These are phyloP conservation scores for Ustilaginoidea virens DNA, from an alignment of 2,329 filamentous ascomycete species.

Conservation along the genomic window DNA sequence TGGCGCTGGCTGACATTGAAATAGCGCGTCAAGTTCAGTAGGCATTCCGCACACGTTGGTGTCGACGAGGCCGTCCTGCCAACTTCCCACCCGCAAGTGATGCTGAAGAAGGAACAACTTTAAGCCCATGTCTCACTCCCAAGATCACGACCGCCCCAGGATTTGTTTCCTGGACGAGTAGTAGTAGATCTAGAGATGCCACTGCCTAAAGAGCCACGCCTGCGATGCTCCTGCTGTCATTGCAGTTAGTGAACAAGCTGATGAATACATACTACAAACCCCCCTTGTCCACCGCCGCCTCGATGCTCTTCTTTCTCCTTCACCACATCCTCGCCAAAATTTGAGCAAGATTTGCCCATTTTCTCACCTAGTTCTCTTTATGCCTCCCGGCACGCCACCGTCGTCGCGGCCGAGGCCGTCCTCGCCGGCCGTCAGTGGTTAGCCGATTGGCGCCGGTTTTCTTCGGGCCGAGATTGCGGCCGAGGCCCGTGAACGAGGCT, in stretches of 20 bases:
- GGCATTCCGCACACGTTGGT: too few relatives aligned
- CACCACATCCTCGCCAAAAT: constrained; percentile 1
- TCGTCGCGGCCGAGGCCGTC: background rate
- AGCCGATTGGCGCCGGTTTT: background rate
- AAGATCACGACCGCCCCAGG: background rate
- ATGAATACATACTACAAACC: background rate
- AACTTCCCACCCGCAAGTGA: constrained; percentile 1
- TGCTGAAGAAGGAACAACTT: constrained; percentile 1
- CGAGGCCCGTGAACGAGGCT: background rate
- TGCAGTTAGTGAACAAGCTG: background rate
- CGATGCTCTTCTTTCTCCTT: constrained; percentile 1
- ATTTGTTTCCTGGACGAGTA: constrained; percentile 1
- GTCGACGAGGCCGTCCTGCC: constrained; percentile 1
- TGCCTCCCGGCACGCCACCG: background rate
- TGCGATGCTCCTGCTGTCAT: constrained; percentile 1
- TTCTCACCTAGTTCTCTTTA: background rate
- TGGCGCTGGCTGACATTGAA: too few relatives aligned
- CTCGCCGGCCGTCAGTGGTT: background rate
- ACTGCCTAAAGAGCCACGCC: constrained; percentile 1
- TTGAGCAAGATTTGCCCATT: background rate
- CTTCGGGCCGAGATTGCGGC: background rate
- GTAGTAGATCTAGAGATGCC: constrained; percentile 1
- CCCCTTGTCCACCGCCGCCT: background rate
- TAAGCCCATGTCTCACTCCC: background rate
- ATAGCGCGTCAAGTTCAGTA: too few relatives aligned